These are phyloP conservation scores for Cutaneotrichosporon sp. DNA, from an alignment of 1,284 basidiomycete species.

Conservation along the genomic window DNA sequence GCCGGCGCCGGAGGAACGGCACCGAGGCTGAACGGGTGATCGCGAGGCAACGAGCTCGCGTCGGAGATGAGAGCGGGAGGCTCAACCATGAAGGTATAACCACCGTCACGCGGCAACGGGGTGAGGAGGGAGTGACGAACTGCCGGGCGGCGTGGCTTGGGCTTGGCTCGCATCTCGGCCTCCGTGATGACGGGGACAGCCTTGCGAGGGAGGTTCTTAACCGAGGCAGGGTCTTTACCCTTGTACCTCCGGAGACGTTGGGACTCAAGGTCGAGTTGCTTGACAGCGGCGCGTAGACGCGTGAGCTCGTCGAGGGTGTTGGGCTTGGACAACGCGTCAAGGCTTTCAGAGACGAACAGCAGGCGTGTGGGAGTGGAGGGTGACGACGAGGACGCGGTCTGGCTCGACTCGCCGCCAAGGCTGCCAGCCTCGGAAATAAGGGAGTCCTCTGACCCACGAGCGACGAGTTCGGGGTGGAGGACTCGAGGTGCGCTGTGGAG, in stretches of 20 bases:
- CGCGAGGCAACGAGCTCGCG: background rate
- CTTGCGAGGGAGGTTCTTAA: constrained; percentile 24
- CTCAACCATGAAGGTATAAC: background rate
- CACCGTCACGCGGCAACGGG: background rate
- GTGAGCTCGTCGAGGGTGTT: constrained; percentile 25
- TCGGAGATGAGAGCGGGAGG: background rate
- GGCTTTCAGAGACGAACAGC: constrained; percentile 21
- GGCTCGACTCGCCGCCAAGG: constrained; percentile 12
- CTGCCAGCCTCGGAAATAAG: constrained; percentile 2
- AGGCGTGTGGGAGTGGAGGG: constrained; percentile 18
- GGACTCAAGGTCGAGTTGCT: constrained; percentile 25
- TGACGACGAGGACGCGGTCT: constrained; percentile 5
- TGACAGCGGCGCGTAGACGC: constrained; percentile 22
- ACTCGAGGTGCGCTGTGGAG: background rate
- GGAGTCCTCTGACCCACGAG: background rate
- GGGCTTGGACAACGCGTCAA: constrained; percentile 25
- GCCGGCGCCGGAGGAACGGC: no score
- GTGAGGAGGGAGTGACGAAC: constrained; percentile 11
- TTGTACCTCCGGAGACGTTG: constrained; percentile 14
- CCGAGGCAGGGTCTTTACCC: constrained; percentile 10
- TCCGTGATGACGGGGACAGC: constrained; percentile 25
- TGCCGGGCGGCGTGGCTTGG: constrained; percentile 7
- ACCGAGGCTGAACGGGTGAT: background rate
- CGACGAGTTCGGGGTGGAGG: background rate
- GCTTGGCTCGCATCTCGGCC: constrained; percentile 6